Evolutionary conservation across 495 filamentous ascomycete species (phyloP), one percentile per base, ranked within the genome.

Genomic region (Tuber umbilicatum): DNA sequence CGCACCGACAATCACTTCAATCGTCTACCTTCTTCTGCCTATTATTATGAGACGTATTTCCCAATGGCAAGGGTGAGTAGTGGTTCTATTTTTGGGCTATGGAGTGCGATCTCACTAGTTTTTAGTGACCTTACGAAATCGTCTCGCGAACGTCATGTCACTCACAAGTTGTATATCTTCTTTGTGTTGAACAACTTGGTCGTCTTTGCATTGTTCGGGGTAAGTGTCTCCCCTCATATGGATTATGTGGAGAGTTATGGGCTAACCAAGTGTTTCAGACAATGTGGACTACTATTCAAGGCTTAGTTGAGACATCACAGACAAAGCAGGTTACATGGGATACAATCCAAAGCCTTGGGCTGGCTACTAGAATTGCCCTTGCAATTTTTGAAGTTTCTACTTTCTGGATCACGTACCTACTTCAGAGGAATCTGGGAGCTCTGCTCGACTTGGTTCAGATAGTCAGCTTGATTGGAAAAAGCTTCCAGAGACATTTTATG

Each of bases 111-210:
- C 89, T 92, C 1, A 90, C 93, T 67, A 86, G 86, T 74, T 23
- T 90, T 90, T 35, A 96, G 95, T 75, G 94, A 97, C 82, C 86
- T 89, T 74, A 96, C 92, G 55, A 98, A 97, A 82, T 96, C 94
- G 5, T 92, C 92, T 31, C 89, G 95, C 45, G 95, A 99, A 79
- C 88, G 93, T n/a, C 94, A 98, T 83, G 95, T 99, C 77, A 88
- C 94, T 40, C 89, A 89, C 71, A 95, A 97, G 81, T 87, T 99
- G 2, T 99, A 97, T 83, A 87, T 93, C 21, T 99, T 99, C 84
- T 98, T 98, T 85, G 89, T 98, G 69, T 92, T 99, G 87, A 99
- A 99, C 86, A 97, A 98, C 82, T 85, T 98, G 69, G 84, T 98
- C 79, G 90, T 98, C 74, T 97, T 97, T 85, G 96, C 94, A 31